Evolutionary conservation across 352 stramenopile species (phyloP).

Genomic region (Pythium myriotylum): DNA sequence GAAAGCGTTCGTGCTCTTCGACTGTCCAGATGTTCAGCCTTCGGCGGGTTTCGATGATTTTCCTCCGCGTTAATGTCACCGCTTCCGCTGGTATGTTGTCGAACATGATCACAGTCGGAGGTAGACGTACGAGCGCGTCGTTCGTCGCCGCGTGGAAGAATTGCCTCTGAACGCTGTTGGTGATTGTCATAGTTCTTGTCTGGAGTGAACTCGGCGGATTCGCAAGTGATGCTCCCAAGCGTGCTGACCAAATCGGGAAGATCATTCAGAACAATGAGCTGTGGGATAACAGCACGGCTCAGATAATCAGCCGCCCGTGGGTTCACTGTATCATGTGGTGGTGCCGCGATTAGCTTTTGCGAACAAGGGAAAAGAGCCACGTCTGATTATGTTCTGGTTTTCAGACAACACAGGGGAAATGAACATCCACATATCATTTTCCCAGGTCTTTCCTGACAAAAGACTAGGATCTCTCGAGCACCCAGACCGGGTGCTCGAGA

Average conservation of each 20-base stretch:
- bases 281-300: no score
- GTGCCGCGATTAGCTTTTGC: no score
- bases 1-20: slow-evolving; percentile 58
- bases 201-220: neutral
- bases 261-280: no score
- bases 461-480: no score
- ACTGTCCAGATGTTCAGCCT: slow-evolving; percentile 34
- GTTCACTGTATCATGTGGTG: no score
- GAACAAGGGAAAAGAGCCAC: no score
- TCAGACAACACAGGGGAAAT: no score
- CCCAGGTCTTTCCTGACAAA: no score
- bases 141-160: slow-evolving; percentile 6
- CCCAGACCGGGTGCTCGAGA: no score
- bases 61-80: neutral
- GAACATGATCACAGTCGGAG: slow-evolving; percentile 15
- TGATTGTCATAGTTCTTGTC: slow-evolving; percentile 11
- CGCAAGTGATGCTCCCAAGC: neutral
- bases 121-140: slow-evolving; percentile 6
- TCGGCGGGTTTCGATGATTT: slow-evolving; percentile 12
- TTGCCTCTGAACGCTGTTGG: slow-evolving; percentile 4
- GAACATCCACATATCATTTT: no score
- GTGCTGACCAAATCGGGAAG: neutral
- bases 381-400: no score
- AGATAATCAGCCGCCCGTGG: no score
- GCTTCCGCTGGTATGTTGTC: slow-evolving; percentile 1